These are phyloP conservation scores for Rhytidiadelphus loreus DNA, from an alignment of 225 moss, liverwort and hornwort species.

Conservation along the genomic window DNA sequence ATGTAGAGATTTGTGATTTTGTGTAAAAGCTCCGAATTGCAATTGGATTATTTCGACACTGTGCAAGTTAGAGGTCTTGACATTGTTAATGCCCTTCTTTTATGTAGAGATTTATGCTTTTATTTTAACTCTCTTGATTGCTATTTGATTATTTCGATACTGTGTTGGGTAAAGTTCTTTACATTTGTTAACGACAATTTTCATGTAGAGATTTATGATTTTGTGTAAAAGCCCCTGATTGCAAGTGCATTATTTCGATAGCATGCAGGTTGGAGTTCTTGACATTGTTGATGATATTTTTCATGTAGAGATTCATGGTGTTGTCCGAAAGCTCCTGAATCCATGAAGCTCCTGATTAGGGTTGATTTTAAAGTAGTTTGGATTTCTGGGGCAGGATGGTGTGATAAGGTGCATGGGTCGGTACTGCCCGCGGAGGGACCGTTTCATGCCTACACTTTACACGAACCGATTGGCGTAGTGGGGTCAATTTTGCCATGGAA, in stretches of 20 bases:
- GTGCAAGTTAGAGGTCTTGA: conserved; percentile 1
- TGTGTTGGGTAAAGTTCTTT: not conserved
- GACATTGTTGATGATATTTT: not conserved
- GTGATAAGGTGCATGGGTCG: conserved; percentile 39
- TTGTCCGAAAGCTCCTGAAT: not conserved
- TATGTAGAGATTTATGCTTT: not conserved
- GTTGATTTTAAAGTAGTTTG: not conserved
- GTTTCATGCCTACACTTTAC: conserved; percentile 45
- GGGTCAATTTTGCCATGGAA: conserved; percentile 60
- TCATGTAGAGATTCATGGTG: not conserved
- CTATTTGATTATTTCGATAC: conserved; percentile 24
- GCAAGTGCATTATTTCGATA: conserved; percentile 28
- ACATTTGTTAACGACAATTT: not conserved
- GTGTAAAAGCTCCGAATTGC: not conserved
- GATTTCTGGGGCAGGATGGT: conserved; percentile 30
- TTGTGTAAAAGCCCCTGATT: not conserved
- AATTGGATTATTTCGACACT: conserved; percentile 36
- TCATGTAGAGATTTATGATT: not conserved
- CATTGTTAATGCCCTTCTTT: not conserved
- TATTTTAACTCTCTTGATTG: not conserved
- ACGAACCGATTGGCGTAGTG: conserved; percentile 56
- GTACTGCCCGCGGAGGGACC: conserved; percentile 37
- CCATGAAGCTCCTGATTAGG: not conserved
- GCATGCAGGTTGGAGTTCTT: not conserved
- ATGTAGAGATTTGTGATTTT: not conserved